These are phyloP conservation scores for Amphibolis antarctica DNA, from an alignment of 106 monocot species.

Conservation along the genomic window DNA sequence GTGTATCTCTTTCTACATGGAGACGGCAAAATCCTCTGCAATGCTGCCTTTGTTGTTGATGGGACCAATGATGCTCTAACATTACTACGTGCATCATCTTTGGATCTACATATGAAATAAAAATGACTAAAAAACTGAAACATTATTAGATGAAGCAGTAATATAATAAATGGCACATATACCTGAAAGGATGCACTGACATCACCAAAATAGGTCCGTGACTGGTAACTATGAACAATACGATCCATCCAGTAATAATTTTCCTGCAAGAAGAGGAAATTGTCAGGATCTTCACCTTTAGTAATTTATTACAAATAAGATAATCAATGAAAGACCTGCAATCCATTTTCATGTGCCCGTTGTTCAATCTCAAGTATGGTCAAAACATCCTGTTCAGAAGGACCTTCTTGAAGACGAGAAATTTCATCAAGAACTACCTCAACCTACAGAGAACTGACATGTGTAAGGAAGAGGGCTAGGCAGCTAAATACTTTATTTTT, in stretches of 20 bases:
- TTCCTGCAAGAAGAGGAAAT: constrained; percentile 44
- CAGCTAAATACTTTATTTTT: too few species aligned
- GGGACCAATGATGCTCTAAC: constrained; percentile 57
- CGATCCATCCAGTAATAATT: constrained; percentile 96
- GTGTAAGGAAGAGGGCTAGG: neutral
- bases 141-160: neutral
- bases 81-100: constrained; percentile 71
- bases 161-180: neutral
- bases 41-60: constrained; percentile 36
- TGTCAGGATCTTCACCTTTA: too few species aligned
- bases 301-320: neutral
- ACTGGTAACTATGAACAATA: constrained; percentile 85
- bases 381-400: constrained; percentile 62
- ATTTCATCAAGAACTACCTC: constrained; percentile 94
- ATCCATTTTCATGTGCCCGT: constrained; percentile 98
- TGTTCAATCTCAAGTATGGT: constrained; percentile 96
- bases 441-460: constrained; percentile 37
- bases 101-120: constrained; percentile 36
- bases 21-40: constrained; percentile 68
- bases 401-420: constrained; percentile 69
- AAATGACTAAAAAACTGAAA: neutral
- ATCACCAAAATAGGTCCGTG: constrained; percentile 79
- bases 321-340: constrained; percentile 39
- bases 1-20: too few species aligned
- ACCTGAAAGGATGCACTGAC: constrained; percentile 77